These are phyloP conservation scores for Pichia cactophila DNA, from an alignment of 1,139 yeast species.

Conservation along the genomic window DNA sequence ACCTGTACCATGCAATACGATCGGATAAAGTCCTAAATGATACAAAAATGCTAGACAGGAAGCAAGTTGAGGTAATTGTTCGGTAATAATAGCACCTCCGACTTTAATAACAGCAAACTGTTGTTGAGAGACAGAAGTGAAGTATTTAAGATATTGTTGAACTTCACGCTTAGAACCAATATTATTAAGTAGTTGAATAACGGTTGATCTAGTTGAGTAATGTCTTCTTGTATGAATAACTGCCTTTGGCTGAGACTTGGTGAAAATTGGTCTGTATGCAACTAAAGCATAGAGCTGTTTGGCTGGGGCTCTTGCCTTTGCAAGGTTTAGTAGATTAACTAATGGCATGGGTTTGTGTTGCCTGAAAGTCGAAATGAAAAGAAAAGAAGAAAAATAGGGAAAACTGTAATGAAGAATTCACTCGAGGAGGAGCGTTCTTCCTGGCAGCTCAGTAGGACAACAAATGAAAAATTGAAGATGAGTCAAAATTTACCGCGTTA, in stretches of 20 bases:
- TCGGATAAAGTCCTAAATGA: slow-evolving; percentile 96
- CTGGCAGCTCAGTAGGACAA: background rate
- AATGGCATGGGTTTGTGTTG: slow-evolving; percentile 8
- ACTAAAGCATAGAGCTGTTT: slow-evolving; percentile 11
- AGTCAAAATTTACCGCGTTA: slow-evolving; percentile 16
- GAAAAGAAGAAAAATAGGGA: background rate
- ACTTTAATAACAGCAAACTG: slow-evolving; percentile 98
- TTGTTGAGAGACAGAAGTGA: slow-evolving; percentile 91
- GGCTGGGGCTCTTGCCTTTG: slow-evolving; percentile 1
- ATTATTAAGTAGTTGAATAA: slow-evolving; percentile 86
- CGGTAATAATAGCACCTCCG: slow-evolving; percentile 98
- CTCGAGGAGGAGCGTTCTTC: background rate
- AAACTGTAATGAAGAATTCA: background rate
- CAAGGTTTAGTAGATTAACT: slow-evolving; percentile 7
- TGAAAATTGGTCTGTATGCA: slow-evolving; percentile 7
- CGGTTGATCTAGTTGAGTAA: slow-evolving; percentile 81
- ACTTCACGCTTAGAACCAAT: slow-evolving; percentile 97
- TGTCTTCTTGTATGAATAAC: slow-evolving; percentile 1
- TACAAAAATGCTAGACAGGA: slow-evolving; percentile 91
- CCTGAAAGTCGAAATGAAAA: background rate
- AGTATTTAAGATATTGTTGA: slow-evolving; percentile 91
- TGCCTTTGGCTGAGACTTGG: background rate
- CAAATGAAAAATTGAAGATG: slow-evolving; percentile 7
- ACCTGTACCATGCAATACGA: slow-evolving; percentile 96
- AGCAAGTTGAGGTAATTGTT: slow-evolving; percentile 86